Evolutionary conservation across 2,329 filamentous ascomycete genomes (phyloP), one percentile per base, ranked within the genome.

Genomic region (Penicillium digitatum): DNA sequence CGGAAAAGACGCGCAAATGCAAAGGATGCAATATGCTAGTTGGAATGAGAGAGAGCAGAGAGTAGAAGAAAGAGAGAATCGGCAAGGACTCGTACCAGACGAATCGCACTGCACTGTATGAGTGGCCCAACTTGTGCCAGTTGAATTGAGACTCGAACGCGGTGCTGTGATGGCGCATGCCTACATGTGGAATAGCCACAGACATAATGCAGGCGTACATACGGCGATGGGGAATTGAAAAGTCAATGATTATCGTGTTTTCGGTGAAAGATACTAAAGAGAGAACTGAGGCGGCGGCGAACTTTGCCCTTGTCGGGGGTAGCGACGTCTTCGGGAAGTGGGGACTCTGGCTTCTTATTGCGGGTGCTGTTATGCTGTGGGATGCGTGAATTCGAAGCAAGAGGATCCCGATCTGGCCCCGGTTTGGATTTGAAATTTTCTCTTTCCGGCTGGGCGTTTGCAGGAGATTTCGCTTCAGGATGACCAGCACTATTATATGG

Each of bases 251-350:
- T 45, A 39, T 60, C 61, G 44, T 59, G 54, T 49, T 64, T 69
- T 51, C 64, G 60, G 27, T 63, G 59, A 20, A 70, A 65, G 10
- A 68, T 62, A 34, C 62, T 62, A 48, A 73, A 70, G 24, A 72
- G 52, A 18, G 59, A 61, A 42, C 69, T 71, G 39, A 72, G 55
- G 32, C 71, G 64, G 54, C 68, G 68, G 54, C 68, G 66, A 52
- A 68, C 61, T 52, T 71, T 72, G 32, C 60, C 53, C 45, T 71
- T 72, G 5, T 59, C 69, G 6, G 59, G 32, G 4, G 54, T 46
- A 3, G 61, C 48, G 31, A 35, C 42, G 2, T 40, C 16, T 26
- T 43, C 43, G 20, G 42, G 27, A 10, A 56, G 49, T 54, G 38
- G n/a, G 43, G 44, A 20, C 7, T 62, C 58, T n/a, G 32, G 26